Conservation (phyloP, 129 eudicot genomes). For the Logfia minima region DNA sequence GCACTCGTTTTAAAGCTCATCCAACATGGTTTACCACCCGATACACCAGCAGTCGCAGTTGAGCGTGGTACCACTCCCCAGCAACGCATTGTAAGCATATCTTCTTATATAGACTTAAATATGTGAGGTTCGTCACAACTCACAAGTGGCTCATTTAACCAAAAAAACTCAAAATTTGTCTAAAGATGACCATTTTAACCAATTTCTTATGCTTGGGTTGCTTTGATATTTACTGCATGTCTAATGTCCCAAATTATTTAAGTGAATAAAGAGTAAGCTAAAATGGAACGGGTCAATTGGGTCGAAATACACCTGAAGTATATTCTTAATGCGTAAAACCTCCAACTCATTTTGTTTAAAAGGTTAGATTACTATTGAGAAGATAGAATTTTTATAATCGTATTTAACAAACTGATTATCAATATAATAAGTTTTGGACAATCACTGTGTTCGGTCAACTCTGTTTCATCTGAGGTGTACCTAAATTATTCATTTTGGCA, state of each 20-base stretch:
- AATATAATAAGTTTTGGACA: not conserved
- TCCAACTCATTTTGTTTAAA: not conserved
- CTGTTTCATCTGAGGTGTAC: not conserved
- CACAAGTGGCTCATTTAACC: not conserved
- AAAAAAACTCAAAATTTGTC: not conserved
- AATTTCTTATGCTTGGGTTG: not conserved
- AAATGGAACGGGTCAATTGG: not conserved
- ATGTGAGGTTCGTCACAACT: not conserved
- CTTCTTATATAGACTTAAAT: not conserved
- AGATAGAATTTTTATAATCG: not conserved
- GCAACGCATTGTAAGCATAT: conserved; percentile 73
- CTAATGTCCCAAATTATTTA: not conserved
- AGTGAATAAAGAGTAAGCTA: not conserved
- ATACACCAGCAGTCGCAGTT: conserved; percentile 91
- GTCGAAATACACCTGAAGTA: not conserved
- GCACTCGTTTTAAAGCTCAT: conserved; percentile 68
- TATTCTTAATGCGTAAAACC: not conserved
- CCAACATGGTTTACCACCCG: conserved; percentile 71
- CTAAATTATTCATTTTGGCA: not conserved
- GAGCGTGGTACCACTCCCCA: conserved; percentile 98
- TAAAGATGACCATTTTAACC: not conserved
- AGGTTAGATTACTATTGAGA: not conserved
- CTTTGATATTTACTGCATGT: not conserved
- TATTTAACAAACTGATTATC: not conserved
- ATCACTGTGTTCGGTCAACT: not conserved